A percentile compares a stretch with the other conserved stretches of the same genome.
Evolutionary conservation across 192 early-diverging fungal species (phyloP).

Genomic region (Allomyces javanicus): DNA sequence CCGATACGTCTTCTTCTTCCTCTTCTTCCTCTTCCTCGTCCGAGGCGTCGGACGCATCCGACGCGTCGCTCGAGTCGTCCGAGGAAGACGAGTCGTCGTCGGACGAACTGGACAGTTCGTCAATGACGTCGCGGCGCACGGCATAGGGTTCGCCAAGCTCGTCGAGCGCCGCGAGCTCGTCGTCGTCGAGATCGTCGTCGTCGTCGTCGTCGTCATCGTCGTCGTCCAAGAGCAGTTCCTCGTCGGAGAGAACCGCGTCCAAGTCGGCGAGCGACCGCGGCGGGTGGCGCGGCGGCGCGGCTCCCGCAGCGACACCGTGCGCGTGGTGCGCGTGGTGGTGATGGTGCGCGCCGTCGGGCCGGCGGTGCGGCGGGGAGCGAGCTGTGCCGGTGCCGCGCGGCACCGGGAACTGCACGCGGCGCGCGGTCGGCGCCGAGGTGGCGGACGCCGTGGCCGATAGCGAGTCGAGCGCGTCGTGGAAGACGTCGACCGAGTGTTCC

Average conservation of each 20-base stretch:
- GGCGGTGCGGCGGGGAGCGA: neutral
- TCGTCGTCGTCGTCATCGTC: neutral
- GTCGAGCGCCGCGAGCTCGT: neutral
- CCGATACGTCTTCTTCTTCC: too few relatives aligned
- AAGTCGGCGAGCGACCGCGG: neutral
- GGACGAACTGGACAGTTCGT: too few relatives aligned
- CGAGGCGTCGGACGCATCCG: too few relatives aligned
- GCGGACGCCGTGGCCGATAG: neutral
- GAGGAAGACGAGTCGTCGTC: too few relatives aligned
- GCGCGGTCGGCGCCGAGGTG: neutral
- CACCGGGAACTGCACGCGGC: neutral
- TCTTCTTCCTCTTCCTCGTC: too few relatives aligned
- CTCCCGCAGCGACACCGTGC: neutral
- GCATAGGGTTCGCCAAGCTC: neutral
- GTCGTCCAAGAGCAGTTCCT: neutral
- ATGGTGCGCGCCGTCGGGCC: neutral
- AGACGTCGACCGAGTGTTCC: neutral
- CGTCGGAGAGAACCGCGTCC: neutral
- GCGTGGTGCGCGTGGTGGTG: neutral
- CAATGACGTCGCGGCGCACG: neutral
- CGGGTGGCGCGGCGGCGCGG: neutral
- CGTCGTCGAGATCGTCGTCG: neutral
- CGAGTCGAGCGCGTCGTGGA: neutral
- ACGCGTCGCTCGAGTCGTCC: too few relatives aligned
- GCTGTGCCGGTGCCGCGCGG: neutral